Conservation (phyloP, 2,329 filamentous ascomycete genomes). For the Juglanconis juglandina region DNA sequence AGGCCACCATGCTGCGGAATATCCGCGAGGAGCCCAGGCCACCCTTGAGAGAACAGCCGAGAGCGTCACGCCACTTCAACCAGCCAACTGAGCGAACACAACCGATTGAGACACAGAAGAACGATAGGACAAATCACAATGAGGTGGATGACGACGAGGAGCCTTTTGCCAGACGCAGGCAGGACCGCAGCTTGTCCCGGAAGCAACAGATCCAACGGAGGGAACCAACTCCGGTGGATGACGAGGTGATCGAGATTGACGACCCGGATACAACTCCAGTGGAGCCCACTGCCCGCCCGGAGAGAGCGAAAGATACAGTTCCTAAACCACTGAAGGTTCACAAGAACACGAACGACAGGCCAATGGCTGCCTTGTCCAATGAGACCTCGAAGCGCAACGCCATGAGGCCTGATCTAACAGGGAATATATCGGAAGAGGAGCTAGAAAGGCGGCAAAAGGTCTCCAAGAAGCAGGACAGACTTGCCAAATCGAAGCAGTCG, state of each 20-base stretch:
- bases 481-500: not conserved
- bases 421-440: not conserved
- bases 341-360: not conserved
- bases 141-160: not conserved
- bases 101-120: not conserved
- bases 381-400: not conserved
- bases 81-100: not conserved
- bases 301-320: not conserved
- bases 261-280: not conserved
- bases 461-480: not conserved
- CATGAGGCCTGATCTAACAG: not conserved
- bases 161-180: not conserved
- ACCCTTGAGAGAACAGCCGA: not conserved
- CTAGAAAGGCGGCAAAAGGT: not conserved
- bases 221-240: not conserved
- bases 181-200: not conserved
- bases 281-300: not conserved
- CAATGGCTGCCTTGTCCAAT: not conserved
- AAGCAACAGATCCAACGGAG: not conserved
- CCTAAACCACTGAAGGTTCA: not conserved
- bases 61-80: not conserved
- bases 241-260: slow-evolving; percentile 16
- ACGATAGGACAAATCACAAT: not conserved
- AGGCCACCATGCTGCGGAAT: not conserved
- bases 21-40: not conserved